Evolutionary conservation across 1,284 basidiomycete genomes (phyloP), one percentile per base, ranked within the genome.

Genomic region (Bjerkandera adusta): DNA sequence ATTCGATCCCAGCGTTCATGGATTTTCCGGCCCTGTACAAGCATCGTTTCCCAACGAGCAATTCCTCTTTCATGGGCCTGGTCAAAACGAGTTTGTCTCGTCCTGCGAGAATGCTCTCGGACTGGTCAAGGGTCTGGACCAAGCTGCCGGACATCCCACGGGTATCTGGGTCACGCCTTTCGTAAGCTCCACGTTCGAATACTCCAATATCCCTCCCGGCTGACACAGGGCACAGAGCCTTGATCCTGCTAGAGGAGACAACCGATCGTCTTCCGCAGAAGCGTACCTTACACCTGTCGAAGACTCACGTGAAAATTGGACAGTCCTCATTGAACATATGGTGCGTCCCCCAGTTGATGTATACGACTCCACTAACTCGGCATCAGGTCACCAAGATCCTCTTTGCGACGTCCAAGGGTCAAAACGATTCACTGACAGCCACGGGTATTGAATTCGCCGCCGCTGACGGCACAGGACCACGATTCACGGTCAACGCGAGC

Each of bases 381-480:
- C 36, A 32, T 15, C n/a, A 42, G 39, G 39, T 81, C 4, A 83
- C 84, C 16, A 70, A 73, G 49, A 62, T 89, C 33, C 58, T 77
- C 25, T 84, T 80, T 59, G 5, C 26, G 27, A 7, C 13, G 7
- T n/a, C 30, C 15, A 64, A 63, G 67, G 22, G 64, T 60, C 1
- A 50, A 58, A 27, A 65, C 68, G 30, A 65, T 67, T 40, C 57
- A 72, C 40, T 8, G 8, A 66, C 73, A 21, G 81, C 84, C 5
- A 73, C 70, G 4, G 78, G 77, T 2, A 76, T 84, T 4, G 68
- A 72, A 51, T 89, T 77, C 60, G 70, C 72, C 10, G 13, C 27
- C 12, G n/a, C 39, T 4, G 24, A 42, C 48, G 24, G 30, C 16
- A 25, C 33, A 27, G 18, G 5, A 13, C 11, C 16, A 13, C 27